phyloP scores from a whole-genome alignment of 495 filamentous ascomycete species.

The Tuber melanosporum region DNA sequence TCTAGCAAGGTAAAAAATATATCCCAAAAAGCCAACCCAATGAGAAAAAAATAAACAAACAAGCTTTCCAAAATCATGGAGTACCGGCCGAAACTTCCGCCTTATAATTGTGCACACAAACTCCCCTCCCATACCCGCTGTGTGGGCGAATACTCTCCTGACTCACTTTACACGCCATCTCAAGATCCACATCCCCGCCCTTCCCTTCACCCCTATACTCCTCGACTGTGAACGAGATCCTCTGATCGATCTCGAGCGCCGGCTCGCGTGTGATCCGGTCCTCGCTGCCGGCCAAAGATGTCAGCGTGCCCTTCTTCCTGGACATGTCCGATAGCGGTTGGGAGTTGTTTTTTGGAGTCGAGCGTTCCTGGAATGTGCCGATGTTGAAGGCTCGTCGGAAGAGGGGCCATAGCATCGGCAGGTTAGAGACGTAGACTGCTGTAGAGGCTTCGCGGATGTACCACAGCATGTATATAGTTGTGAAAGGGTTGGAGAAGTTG shows the following conservation, averaged over 20 bases:
- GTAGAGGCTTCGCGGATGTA: slow-evolving; percentile 49
- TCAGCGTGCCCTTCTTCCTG: slow-evolving; percentile 14
- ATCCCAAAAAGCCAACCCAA: not conserved
- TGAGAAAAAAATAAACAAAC: not conserved
- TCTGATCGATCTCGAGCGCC: slow-evolving; percentile 28
- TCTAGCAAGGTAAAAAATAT: not conserved
- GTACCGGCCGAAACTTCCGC: not conserved
- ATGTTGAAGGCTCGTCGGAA: slow-evolving; percentile 50
- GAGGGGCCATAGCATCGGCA: slow-evolving; percentile 49
- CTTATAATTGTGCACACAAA: slow-evolving; percentile 7
- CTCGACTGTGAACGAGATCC: slow-evolving; percentile 26
- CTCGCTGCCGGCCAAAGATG: slow-evolving; percentile 22
- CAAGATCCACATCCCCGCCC: not conserved
- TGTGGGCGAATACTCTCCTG: not conserved
- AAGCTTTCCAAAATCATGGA: not conserved
- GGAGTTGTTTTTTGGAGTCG: slow-evolving; percentile 10
- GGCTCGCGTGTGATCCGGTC: slow-evolving; percentile 21
- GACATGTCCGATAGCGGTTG: slow-evolving; percentile 19
- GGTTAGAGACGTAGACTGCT: slow-evolving; percentile 48
- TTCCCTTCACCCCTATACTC: not conserved
- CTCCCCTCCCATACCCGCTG: not conserved
- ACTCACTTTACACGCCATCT: not conserved
- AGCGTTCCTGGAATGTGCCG: slow-evolving; percentile 44
- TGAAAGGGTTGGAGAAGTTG: slow-evolving; percentile 46
- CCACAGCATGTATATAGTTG: slow-evolving; percentile 49